Evolutionary conservation across 306 rosid genomes (phyloP), one percentile per base, ranked within the genome.

Genomic region (Pachyrhizus erosus): DNA sequence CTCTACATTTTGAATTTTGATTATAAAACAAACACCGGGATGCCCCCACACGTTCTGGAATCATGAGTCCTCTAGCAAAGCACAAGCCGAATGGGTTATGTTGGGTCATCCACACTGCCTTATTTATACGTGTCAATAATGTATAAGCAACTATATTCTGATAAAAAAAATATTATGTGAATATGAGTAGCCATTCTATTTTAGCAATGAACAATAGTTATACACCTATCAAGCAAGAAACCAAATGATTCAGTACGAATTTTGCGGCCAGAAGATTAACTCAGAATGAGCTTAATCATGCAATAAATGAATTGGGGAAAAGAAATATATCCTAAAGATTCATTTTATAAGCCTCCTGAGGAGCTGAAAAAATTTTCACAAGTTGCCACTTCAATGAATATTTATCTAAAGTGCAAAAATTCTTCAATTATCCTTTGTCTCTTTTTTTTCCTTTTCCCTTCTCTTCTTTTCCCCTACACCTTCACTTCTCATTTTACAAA

Each of bases 361-460:
- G 58, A 45, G 37, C 43, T 39, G 51, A 40, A 34, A 72, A 73
- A 66, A 45, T 17, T 42, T 68, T 61, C 78, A 37, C 74, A 77
- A 8, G 76, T n/a, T 71, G 70, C 49, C 58, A 71, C 76, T 75
- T 45, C 64, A 58, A 77, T 18, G 29, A 84, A 71, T 68, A 83
- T 48, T 17, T 37, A 37, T 69, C 70, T 34, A 66, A 64, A 55
- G 69, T 83, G 80, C 79, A 54, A 79, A 12, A 83, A 76, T n/a
- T 73, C 54, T 70, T 48, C 42, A 62, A 67, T 43, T 15, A 77
- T 67, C 79, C 54, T 43, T 70, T 48, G 48, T 48, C 74, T 43
- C 43, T 26, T 8, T 8, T 33, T 33, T 26, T 21, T 43, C 39
- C 58, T 52, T 21, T 69, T 70, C 55, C 3, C n/a, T 39, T 55